phyloP scores from a whole-genome alignment of 352 stramenopile genomes.

The Globisporangium mamillatum region DNA sequence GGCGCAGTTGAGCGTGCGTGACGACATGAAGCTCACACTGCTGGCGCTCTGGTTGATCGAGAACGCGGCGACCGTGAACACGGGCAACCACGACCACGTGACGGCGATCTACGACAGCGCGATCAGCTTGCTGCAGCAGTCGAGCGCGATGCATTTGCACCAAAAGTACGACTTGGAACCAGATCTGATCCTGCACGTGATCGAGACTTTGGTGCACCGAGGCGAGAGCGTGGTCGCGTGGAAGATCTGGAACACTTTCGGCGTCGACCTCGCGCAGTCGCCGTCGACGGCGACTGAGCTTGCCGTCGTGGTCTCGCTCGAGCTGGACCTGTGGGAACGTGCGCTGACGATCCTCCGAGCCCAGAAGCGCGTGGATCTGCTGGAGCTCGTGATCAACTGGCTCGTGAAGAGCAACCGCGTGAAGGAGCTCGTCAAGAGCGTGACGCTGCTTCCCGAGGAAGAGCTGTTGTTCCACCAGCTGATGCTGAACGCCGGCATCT shows the following conservation, averaged over 20 bases:
- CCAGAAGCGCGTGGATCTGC: constrained; percentile 53
- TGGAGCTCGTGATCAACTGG: constrained; percentile 69
- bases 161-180: constrained; percentile 70
- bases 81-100: constrained; percentile 58
- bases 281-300: constrained; percentile 56
- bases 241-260: constrained; percentile 86
- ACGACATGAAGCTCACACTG: constrained; percentile 83
- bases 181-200: constrained; percentile 68
- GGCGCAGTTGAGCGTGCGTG: constrained; percentile 63
- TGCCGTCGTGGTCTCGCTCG: constrained; percentile 73
- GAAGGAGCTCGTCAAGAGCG: constrained; percentile 70
- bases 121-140: constrained; percentile 60
- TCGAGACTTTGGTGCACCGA: constrained; percentile 75
- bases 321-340: constrained; percentile 74
- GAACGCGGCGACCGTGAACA: constrained; percentile 73
- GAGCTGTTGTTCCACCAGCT: constrained; percentile 64
- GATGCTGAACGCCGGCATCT: constrained; percentile 66
- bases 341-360: constrained; percentile 59
- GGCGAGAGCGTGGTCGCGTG: constrained; percentile 72
- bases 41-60: constrained; percentile 78
- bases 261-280: constrained; percentile 48
- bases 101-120: constrained; percentile 61
- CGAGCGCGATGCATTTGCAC: constrained; percentile 71
- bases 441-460: constrained; percentile 50
- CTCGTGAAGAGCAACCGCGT: constrained; percentile 63